phyloP scores from a whole-genome alignment of 2,329 filamentous ascomycete species.

The Aschersonia sp. region DNA sequence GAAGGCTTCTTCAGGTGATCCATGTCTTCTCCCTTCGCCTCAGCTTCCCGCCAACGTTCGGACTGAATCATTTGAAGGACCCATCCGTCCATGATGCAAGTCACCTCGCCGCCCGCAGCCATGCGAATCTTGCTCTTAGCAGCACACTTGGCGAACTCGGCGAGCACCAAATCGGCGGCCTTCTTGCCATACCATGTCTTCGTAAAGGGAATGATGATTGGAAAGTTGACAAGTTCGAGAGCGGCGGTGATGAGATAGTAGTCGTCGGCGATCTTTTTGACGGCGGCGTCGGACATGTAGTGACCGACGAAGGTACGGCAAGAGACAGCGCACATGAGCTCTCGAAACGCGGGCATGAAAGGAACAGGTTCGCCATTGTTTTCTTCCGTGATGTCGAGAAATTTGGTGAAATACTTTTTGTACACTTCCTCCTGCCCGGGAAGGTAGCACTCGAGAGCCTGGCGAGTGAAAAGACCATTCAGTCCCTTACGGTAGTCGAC shows the following conservation, averaged over 20 bases:
- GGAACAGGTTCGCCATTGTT: slow-evolving; percentile 59
- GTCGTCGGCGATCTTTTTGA: slow-evolving; percentile 91
- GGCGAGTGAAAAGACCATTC: slow-evolving; percentile 85
- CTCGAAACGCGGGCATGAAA: slow-evolving; percentile 86
- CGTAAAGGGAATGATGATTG: slow-evolving; percentile 87
- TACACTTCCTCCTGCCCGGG: slow-evolving; percentile 89
- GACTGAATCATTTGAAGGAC: slow-evolving; percentile 78
- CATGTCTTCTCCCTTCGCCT: slow-evolving; percentile 55
- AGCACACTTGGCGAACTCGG: slow-evolving; percentile 80
- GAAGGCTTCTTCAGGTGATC: slow-evolving; percentile 66
- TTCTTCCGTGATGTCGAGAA: slow-evolving; percentile 60
- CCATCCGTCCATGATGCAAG: slow-evolving; percentile 95
- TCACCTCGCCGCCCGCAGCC: slow-evolving; percentile 71
- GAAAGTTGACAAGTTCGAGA: slow-evolving; percentile 95
- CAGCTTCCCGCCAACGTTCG: slow-evolving; percentile 62
- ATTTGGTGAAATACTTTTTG: slow-evolving; percentile 69
- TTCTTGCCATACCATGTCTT: slow-evolving; percentile 97
- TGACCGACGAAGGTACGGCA: slow-evolving; percentile 95
- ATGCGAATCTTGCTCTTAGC: slow-evolving; percentile 89
- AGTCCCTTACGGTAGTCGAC: slow-evolving; percentile 96
- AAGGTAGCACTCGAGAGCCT: slow-evolving; percentile 75
- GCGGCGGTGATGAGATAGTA: slow-evolving; percentile 95
- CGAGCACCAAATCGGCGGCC: slow-evolving; percentile 80
- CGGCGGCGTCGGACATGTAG: slow-evolving; percentile 79
- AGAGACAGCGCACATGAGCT: slow-evolving; percentile 87